Evolutionary conservation across 768 basidiomycete genomes (phyloP), one percentile per base, ranked within the genome.

Genomic region (Termitomyces sp.): DNA sequence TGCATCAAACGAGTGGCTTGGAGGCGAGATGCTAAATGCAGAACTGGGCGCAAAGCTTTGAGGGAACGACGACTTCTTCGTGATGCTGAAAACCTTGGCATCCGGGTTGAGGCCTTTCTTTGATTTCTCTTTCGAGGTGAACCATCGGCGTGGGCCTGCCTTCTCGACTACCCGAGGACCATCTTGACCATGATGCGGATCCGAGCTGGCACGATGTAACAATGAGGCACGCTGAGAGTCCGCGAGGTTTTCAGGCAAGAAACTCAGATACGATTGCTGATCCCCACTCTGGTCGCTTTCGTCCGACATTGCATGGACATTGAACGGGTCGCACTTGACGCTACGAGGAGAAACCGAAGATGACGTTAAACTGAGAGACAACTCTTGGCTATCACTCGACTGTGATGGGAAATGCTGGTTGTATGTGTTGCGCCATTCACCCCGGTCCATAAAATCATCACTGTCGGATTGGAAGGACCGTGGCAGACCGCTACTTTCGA

Each of bases 71-170:
- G 45, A 24, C 59, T 70, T 72, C 54, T 63, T 72, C 36, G 74
- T 71, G 51, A 88, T 75, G 66, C 78, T 85, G 74, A 94, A 94
- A 55, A 84, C 90, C 67, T 92, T 91, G 54, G 92, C 92, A 69
- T 88, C 88, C 1, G 92, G 92, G 70, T 94, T 94, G 58, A 94
- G 79, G 7, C 86, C 83, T 66, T 82, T 88, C 74, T 76, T 83
- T 57, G 79, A 72, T 66, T 77, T 83, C 56, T 77, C 78, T 52
- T 75, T 76, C 52, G 68, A 69, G 48, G 75, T 76, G 66, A 79
- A 79, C 81, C 80, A 82, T 41, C 80, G 74, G 36, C 77, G 72
- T 38, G 75, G 71, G 49, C 74, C 69, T 18, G 68, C 68, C 62
- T 71, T 62, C 62, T 69, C 72, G n/a, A 54, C 48, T 30, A 43